phyloP scores from a whole-genome alignment of 1,139 yeast species.

The Blastobotrys elegans region DNA sequence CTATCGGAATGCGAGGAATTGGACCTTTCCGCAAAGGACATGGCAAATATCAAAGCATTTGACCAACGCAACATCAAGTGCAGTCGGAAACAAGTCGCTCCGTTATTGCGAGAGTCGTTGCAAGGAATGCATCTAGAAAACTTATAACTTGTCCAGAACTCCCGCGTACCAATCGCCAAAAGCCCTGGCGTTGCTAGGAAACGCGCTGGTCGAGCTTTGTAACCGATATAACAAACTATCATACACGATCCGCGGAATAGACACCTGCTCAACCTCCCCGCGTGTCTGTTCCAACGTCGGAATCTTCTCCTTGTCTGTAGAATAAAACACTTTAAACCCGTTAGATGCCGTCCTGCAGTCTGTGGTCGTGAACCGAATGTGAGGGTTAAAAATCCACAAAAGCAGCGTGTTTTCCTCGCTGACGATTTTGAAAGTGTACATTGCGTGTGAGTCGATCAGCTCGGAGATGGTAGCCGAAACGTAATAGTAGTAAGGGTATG shows the following conservation, averaged over 20 bases:
- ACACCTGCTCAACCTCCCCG: constrained; percentile 40
- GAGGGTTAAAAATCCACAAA: constrained; percentile 58
- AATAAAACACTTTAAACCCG: constrained; percentile 44
- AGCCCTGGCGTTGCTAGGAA: constrained; percentile 35
- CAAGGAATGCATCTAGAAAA: constrained; percentile 1
- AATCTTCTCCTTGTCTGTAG: constrained; percentile 24
- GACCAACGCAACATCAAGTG: constrained; percentile 56
- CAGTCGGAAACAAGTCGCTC: constrained; percentile 86
- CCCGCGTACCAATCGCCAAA: constrained; percentile 36
- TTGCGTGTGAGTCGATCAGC: constrained; percentile 35
- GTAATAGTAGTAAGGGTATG: constrained; percentile 22
- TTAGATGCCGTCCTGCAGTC: constrained; percentile 23
- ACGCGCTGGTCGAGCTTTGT: constrained; percentile 26
- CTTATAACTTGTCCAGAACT: constrained; percentile 21
- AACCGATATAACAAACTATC: constrained; percentile 32
- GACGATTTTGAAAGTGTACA: constrained; percentile 30
- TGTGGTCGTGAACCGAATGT: constrained; percentile 36
- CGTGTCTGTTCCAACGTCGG: constrained; percentile 28
- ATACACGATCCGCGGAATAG: constrained; percentile 33
- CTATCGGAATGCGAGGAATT: constrained; percentile 36
- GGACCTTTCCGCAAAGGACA: constrained; percentile 26
- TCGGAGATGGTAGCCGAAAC: constrained; percentile 27
- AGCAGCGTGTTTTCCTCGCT: constrained; percentile 25
- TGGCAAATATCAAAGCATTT: constrained; percentile 30
- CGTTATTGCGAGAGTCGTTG: constrained; percentile 33